A percentile compares a stretch with the other conserved stretches of the same genome.
These are phyloP conservation scores for Blastobotrys americana DNA, from an alignment of 805 yeast species.

Conservation along the genomic window DNA sequence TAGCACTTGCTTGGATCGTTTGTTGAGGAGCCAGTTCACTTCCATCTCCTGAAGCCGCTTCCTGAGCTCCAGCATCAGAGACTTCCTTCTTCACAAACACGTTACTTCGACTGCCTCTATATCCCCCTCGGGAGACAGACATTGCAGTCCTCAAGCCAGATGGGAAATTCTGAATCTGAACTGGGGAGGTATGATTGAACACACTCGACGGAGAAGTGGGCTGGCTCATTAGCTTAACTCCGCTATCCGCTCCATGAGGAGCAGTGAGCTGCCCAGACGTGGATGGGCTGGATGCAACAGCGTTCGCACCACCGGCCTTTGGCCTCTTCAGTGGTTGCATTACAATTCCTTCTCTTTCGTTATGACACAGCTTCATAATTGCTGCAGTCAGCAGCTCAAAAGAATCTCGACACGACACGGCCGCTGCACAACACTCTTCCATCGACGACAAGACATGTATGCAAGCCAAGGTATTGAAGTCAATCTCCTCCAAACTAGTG, in stretches of 20 bases:
- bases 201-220: background rate
- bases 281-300: conserved; percentile 1
- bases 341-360: conserved; percentile 22
- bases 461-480: conserved; percentile 36
- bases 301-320: background rate
- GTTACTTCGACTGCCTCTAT: background rate
- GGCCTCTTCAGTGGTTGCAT: conserved; percentile 1
- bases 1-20: too few relatives aligned
- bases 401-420: conserved; percentile 60
- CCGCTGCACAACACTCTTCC: conserved; percentile 70
- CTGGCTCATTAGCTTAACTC: background rate
- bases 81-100: background rate
- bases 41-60: background rate
- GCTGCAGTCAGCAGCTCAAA: conserved; percentile 68
- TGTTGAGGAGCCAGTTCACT: background rate
- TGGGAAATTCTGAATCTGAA: background rate
- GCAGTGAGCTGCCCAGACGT: background rate
- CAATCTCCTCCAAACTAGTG: conserved; percentile 43
- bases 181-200: background rate
- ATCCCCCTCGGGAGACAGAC: background rate
- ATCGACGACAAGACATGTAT: conserved; percentile 53
- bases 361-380: conserved; percentile 44
- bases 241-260: too few relatives aligned
- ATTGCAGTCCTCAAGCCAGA: background rate
- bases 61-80: background rate